Evolutionary conservation across 306 rosid species (phyloP).

Genomic region (Hippophae tibetana): DNA sequence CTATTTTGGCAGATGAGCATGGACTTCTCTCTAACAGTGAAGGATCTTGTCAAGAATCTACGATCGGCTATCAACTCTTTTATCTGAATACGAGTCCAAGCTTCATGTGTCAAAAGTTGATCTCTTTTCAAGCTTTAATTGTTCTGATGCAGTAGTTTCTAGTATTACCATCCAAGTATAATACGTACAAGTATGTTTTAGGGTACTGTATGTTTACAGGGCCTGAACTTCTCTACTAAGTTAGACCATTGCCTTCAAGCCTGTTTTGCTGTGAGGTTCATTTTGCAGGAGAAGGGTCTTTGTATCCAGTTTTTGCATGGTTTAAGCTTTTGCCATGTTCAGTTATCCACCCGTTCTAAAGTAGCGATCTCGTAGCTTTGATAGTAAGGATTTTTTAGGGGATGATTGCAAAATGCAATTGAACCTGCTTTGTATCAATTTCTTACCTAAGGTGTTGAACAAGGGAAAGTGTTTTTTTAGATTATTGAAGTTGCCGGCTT

Average conservation of each 20-base stretch:
- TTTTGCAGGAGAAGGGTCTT: slow-evolving; percentile 29
- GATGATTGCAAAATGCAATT: slow-evolving; percentile 24
- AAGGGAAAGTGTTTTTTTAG: slow-evolving; percentile 21
- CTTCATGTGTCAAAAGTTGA: neutral
- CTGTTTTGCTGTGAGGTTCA: slow-evolving; percentile 39
- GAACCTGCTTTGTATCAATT: slow-evolving; percentile 17
- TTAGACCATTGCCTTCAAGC: slow-evolving; percentile 26
- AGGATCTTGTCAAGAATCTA: slow-evolving; percentile 64
- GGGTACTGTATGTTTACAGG: slow-evolving; percentile 27
- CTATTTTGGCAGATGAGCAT: slow-evolving; percentile 57
- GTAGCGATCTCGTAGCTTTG: slow-evolving; percentile 25
- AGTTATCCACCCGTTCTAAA: slow-evolving; percentile 15
- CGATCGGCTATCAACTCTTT: slow-evolving; percentile 42
- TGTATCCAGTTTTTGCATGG: slow-evolving; percentile 29
- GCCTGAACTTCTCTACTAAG: slow-evolving; percentile 31
- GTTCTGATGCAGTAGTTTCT: slow-evolving; percentile 9
- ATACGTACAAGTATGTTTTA: slow-evolving; percentile 1
- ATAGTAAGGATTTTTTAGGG: slow-evolving; percentile 25
- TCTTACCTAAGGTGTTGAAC: slow-evolving; percentile 9
- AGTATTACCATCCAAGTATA: no score
- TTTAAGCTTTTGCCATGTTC: slow-evolving; percentile 22
- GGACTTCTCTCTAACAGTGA: slow-evolving; percentile 54
- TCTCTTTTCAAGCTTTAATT: slow-evolving; percentile 17
- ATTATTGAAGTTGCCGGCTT: slow-evolving; percentile 23
- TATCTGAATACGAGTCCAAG: slow-evolving; percentile 22